These are phyloP conservation scores for Dendrobium catenatum DNA, from an alignment of 106 monocot genomes.

Conservation along the genomic window DNA sequence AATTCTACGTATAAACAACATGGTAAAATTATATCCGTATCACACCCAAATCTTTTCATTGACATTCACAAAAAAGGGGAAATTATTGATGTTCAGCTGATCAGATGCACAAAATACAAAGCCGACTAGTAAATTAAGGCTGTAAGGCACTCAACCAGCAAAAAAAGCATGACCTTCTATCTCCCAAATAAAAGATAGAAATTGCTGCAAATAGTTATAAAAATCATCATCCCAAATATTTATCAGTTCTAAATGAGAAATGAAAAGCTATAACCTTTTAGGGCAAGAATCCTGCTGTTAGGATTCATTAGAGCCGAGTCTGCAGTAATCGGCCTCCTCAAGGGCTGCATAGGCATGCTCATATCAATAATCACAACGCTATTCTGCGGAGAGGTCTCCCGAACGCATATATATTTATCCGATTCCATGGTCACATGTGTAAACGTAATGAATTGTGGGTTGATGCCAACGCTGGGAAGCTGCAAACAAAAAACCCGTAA, in stretches of 20 bases:
- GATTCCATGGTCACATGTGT: slow-evolving; percentile 99
- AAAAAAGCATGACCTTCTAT: neutral
- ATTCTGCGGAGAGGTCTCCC: slow-evolving; percentile 96
- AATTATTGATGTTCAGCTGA: too few relatives aligned
- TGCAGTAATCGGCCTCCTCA: slow-evolving; percentile 93
- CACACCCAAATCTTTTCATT: too few relatives aligned
- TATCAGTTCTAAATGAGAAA: neutral
- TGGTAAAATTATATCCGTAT: too few relatives aligned
- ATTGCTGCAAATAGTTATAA: neutral
- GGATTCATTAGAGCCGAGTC: slow-evolving; percentile 98
- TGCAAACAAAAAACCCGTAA: slow-evolving; percentile 10
- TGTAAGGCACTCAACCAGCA: neutral
- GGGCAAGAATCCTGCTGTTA: slow-evolving; percentile 80
- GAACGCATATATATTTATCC: slow-evolving; percentile 93
- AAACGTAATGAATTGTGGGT: slow-evolving; percentile 88
- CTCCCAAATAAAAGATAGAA: too few relatives aligned
- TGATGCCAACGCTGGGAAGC: slow-evolving; percentile 86
- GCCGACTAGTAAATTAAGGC: too few relatives aligned
- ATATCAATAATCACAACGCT: slow-evolving; percentile 92
- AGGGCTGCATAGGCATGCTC: slow-evolving; percentile 85
- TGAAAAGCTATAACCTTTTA: slow-evolving; percentile 53
- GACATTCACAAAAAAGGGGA: too few relatives aligned
- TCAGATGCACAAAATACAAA: too few relatives aligned
- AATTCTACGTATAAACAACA: too few relatives aligned
- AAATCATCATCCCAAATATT: neutral